These are phyloP conservation scores for Lachancea waltii DNA, from an alignment of 805 yeast species.

Conservation along the genomic window DNA sequence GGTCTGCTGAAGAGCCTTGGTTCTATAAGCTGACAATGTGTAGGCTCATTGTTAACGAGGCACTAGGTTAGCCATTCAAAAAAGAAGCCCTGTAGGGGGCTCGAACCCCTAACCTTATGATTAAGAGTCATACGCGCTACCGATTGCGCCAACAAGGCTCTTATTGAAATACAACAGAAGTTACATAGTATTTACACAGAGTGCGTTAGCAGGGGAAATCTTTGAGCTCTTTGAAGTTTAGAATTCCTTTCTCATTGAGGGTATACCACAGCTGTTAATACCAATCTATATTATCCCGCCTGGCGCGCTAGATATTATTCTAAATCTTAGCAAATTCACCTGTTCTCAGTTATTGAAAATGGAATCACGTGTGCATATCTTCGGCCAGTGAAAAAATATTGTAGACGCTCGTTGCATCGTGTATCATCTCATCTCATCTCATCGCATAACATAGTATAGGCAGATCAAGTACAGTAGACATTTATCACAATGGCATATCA, in stretches of 20 bases:
- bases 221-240: neutral
- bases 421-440: slow-evolving; percentile 6
- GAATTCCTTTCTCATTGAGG: too few species aligned
- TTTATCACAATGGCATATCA: slow-evolving; percentile 6
- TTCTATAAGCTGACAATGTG: too few species aligned
- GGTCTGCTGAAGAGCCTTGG: too few species aligned
- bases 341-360: too few species aligned
- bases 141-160: slow-evolving; percentile 16
- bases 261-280: neutral
- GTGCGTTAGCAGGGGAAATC: too few species aligned
- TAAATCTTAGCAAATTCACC: too few species aligned
- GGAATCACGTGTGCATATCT: too few species aligned
- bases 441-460: neutral
- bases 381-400: neutral
- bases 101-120: slow-evolving; percentile 21
- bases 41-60: too few species aligned
- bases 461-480: neutral
- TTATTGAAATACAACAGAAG: too few species aligned
- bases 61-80: slow-evolving; percentile 1
- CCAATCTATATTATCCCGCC: neutral
- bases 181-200: too few species aligned
- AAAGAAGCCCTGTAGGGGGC: slow-evolving; percentile 21
- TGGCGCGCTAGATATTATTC: too few species aligned
- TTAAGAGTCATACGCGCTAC: slow-evolving; percentile 18
- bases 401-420: too few species aligned